Percentiles rank a stretch among this genome's conserved stretches.
Conservation (phyloP, 192 early-diverging fungal genomes). For the Backusella tuberculispora region DNA sequence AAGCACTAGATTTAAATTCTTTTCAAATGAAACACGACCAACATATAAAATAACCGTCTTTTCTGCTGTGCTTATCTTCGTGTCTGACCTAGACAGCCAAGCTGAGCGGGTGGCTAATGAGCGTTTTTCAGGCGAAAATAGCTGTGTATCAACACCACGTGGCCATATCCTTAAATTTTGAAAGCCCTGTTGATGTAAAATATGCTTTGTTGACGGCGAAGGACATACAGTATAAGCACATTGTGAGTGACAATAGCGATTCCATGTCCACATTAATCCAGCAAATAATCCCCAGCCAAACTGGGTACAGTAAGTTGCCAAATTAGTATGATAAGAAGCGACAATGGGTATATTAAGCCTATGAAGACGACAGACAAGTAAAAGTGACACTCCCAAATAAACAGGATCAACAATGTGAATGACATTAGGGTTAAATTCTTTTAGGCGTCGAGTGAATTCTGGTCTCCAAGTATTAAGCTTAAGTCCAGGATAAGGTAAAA, state of each 20-base stretch:
- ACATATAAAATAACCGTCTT: slow-evolving; percentile 40
- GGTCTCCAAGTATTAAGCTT: slow-evolving; percentile 44
- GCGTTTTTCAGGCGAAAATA: slow-evolving; percentile 36
- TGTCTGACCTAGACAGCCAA: slow-evolving; percentile 22
- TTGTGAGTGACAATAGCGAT: slow-evolving; percentile 36
- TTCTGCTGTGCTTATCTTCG: slow-evolving; percentile 1
- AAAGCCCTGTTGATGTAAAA: slow-evolving; percentile 40
- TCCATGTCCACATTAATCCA: slow-evolving; percentile 43
- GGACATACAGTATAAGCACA: slow-evolving; percentile 41
- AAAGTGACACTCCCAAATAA: slow-evolving; percentile 33
- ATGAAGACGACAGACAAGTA: slow-evolving; percentile 18
- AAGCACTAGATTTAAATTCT: slow-evolving; percentile 37
- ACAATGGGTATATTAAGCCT: slow-evolving; percentile 32
- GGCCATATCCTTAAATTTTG: slow-evolving; percentile 37
- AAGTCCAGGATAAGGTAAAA: slow-evolving; percentile 42
- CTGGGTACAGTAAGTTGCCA: slow-evolving; percentile 39
- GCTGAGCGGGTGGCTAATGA: slow-evolving; percentile 28
- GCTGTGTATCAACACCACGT: slow-evolving; percentile 34
- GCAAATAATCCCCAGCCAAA: slow-evolving; percentile 41
- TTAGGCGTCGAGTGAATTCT: slow-evolving; percentile 29
- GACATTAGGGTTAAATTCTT: slow-evolving; percentile 35
- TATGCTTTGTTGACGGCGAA: slow-evolving; percentile 32
- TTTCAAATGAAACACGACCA: slow-evolving; percentile 43
- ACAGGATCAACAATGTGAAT: slow-evolving; percentile 46
- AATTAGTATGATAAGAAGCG: slow-evolving; percentile 43